Base-by-base conservation (phyloP, 2,329 filamentous ascomycete genomes). In the Ophiostoma australiae region DNA sequence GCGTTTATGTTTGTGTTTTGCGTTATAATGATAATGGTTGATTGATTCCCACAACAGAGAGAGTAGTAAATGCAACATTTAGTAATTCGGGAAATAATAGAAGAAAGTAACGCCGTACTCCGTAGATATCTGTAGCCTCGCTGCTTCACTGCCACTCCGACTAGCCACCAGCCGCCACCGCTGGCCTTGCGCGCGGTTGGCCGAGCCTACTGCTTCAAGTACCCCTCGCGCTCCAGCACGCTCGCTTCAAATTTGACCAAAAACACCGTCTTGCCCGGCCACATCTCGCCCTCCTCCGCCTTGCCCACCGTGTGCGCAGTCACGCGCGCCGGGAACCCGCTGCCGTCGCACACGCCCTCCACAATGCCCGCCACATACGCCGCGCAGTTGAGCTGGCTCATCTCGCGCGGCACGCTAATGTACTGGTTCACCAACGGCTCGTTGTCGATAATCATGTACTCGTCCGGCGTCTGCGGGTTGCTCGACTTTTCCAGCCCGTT, bases 401-500 rank as follows among this genome's bases (percentile, higher is more conserved):
- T 97, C 81, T 99, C 95, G 77, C 91, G 91, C 20, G 95, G 95
- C 70, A 98, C 91, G 76, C 89, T 93, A 78, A 99, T 91, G 82
- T 95, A 98, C 73, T 91, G 90, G 81, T 97, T 98, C 55, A 98
- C 94, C 69, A 98, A 85, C 31, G 95, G 95, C 79, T 98, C 95
- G 81, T 99, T 98, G 82, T 99, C 95, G 76, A 94, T 92, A 76
- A 99, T 95, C 94, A 99, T 98, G 84, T 98, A 99, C 83, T 98
- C 94, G 76, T 95, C 93, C 10, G 92, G 90, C 69, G 93, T 94
- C 70, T 90, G 87, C 10, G 91, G 90, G 77, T 92, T 90, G 70
- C 89, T 89, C 72, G 89, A 92, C 81, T 95, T 94, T 82, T 99
- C 95, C 72, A 99, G 89, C 23, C 93, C 91, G 81, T 98, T 94